Percentiles rank a stretch among this genome's conserved stretches.
These are phyloP conservation scores for Calonectria pseudoreteaudii DNA, from an alignment of 2,329 filamentous ascomycete species.

Conservation along the genomic window DNA sequence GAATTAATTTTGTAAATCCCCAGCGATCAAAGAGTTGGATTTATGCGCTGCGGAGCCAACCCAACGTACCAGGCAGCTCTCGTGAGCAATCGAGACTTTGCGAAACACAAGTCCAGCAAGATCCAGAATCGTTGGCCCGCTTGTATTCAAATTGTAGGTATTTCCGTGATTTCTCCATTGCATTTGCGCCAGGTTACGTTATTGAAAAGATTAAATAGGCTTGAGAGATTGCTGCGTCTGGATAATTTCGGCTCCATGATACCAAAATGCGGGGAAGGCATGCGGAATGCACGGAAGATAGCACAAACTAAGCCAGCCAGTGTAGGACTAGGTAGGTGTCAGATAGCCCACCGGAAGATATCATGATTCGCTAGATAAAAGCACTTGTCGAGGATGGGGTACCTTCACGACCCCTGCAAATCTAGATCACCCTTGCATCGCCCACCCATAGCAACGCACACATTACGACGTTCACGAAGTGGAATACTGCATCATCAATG, in stretches of 20 bases:
- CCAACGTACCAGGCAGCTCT: not conserved
- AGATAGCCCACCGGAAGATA: not conserved
- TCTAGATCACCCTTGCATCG: too few species aligned
- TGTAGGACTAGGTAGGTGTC: too few species aligned
- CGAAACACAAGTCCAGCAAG: not conserved
- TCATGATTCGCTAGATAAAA: not conserved
- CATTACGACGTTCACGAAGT: too few species aligned
- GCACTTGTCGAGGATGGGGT: not conserved
- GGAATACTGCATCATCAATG: too few species aligned
- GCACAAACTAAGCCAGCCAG: not conserved
- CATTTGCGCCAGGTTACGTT: not conserved
- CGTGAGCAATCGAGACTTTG: not conserved
- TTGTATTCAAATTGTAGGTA: not conserved
- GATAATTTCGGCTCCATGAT: not conserved
- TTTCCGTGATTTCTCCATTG: not conserved
- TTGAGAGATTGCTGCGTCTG: not conserved
- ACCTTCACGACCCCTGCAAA: too few species aligned
- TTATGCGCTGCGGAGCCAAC: too few species aligned
- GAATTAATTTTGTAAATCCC: not conserved
- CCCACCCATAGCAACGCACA: too few species aligned
- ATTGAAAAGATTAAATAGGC: not conserved
- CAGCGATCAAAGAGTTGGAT: not conserved
- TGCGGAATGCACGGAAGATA: not conserved
- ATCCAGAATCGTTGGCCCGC: not conserved
- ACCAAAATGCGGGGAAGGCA: not conserved